Evolutionary conservation across 148 eudicot species (phyloP).

Genomic region (Spergularia marina): DNA sequence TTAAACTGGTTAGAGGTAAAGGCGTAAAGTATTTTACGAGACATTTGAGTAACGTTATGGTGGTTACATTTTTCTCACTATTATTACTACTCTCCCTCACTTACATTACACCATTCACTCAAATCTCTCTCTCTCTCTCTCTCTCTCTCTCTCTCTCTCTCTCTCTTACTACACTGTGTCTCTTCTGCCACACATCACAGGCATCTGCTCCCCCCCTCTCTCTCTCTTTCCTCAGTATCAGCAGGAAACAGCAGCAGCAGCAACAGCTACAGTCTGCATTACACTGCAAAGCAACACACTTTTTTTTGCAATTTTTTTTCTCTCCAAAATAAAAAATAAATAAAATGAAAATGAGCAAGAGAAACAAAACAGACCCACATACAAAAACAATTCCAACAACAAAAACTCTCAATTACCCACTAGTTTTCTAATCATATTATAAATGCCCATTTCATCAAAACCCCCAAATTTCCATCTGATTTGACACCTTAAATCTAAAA

Average conservation of each 20-base stretch:
- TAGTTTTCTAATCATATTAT: slow-evolving; percentile 6
- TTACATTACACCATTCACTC: slow-evolving; percentile 10
- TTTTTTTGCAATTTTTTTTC: not conserved
- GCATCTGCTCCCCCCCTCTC: slow-evolving; percentile 33
- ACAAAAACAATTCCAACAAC: not conserved
- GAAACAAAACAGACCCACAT: not conserved
- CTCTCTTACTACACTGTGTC: slow-evolving; percentile 14
- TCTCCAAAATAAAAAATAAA: not conserved
- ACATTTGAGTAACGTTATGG: too few relatives aligned
- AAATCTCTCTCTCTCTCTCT: not conserved
- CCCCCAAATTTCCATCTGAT: slow-evolving; percentile 9
- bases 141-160: slow-evolving; percentile 23
- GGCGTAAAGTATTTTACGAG: too few relatives aligned
- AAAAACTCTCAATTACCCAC: slow-evolving; percentile 19
- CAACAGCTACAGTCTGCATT: slow-evolving; percentile 23
- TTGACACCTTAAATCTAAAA: slow-evolving; percentile 33
- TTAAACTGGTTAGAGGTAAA: too few relatives aligned
- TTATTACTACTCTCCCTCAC: not conserved
- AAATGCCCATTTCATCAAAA: slow-evolving; percentile 26
- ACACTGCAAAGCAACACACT: slow-evolving; percentile 28
- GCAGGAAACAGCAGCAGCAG: slow-evolving; percentile 28
- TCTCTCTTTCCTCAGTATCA: slow-evolving; percentile 35
- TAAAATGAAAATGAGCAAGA: not conserved
- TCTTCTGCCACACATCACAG: slow-evolving; percentile 46
- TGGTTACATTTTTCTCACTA: too few relatives aligned